Evolutionary conservation across 306 rosid species (phyloP), one percentile per base, ranked within the genome.

Genomic region (Parietaria judaica): DNA sequence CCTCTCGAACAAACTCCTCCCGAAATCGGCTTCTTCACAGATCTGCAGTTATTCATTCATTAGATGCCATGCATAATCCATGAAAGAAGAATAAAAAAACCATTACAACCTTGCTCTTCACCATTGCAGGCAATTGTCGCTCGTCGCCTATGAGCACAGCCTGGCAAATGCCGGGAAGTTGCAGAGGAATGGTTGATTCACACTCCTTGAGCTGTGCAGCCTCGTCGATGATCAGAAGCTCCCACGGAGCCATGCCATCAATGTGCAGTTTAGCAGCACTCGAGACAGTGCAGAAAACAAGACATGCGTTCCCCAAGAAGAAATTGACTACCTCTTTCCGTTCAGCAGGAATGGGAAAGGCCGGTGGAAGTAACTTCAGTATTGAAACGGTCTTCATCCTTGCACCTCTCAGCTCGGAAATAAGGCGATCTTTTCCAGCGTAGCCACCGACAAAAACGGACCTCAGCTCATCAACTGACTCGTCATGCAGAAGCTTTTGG

Each of bases 41-140:
- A 58, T 52, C 79, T 78, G 49, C 23, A 17, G 38, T 54, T 10
- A 3, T 3, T 49, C 0, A 3, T 3, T 49, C 0, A 51, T 59
- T 17, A 44, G 46, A 58, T 1, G 46, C n/a, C 7, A 11, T 12
- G 44, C 44, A 14, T 13, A 37, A 36, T 14, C 48, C 45, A 58
- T 9, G 35, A 23, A 57, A 55, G 34, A 54, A 8, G 9, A 49
- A 49, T 8, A 38, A 17, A 56, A 34, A 23, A 64, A 35, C 17
- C 37, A 14, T 23, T 66, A 16, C 60, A 65, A 81, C 91, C 85
- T 81, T 68, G 85, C 87, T 84, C 59, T 65, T 58, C 51, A 79
- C 85, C 78, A 81, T n/a, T 23, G 87, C 87, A 55, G 85, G 87
- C 58, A 81, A 87, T 36, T 84, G 91, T 65, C 55, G 56, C 52